Evolutionary conservation across 495 filamentous ascomycete species (phyloP).

Genomic region (Daldinia concentrica): DNA sequence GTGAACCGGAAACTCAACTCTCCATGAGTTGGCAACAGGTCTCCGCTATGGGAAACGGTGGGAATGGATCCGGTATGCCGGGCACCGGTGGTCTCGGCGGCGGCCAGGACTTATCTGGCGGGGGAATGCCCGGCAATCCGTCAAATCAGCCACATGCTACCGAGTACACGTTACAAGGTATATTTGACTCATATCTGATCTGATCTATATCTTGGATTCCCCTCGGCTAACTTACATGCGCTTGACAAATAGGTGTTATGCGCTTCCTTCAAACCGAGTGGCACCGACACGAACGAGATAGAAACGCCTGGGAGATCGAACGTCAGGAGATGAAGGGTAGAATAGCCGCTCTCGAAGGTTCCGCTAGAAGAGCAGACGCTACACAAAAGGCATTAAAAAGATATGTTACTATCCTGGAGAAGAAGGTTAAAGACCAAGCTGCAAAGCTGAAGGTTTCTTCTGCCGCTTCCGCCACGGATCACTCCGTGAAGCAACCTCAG

Average conservation of each 20-base stretch:
- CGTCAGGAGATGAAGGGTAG: constrained; percentile 98
- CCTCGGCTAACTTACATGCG: constrained; percentile 19
- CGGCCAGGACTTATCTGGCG: constrained; percentile 44
- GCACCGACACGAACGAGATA: constrained; percentile 97
- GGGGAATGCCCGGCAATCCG: constrained; percentile 24
- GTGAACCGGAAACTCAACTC: constrained; percentile 15
- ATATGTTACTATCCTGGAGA: constrained; percentile 90
- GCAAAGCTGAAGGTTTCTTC: constrained; percentile 48
- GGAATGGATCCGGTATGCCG: constrained; percentile 40
- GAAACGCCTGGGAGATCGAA: constrained; percentile 99
- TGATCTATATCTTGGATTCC: neutral
- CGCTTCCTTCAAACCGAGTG: constrained; percentile 99
- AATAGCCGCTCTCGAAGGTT: constrained; percentile 94
- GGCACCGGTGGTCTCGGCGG: constrained; percentile 28
- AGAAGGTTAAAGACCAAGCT: constrained; percentile 80
- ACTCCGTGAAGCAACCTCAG: constrained; percentile 50
- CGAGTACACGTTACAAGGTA: constrained; percentile 98
- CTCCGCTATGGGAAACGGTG: constrained; percentile 44
- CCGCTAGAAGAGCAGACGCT: constrained; percentile 82
- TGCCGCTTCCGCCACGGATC: constrained; percentile 39
- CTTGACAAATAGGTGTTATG: constrained; percentile 85
- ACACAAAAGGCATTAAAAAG: constrained; percentile 86
- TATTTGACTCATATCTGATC: neutral
- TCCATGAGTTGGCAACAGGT: constrained; percentile 48
- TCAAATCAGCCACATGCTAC: constrained; percentile 78